These are phyloP conservation scores for Pyracantha coccinea DNA, from an alignment of 331 rosid genomes.

Conservation along the genomic window DNA sequence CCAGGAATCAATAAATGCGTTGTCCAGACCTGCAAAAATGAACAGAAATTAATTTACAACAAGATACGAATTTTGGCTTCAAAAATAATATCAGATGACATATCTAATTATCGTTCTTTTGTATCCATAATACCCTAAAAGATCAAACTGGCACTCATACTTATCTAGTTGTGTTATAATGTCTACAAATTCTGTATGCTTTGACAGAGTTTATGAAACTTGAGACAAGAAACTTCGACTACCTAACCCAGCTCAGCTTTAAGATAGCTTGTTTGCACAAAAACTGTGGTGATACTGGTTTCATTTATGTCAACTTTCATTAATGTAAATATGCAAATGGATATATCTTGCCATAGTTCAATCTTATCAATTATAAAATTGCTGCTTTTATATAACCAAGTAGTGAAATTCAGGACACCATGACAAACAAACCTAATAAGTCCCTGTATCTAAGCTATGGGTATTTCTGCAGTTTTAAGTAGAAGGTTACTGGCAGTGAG, in stretches of 20 bases:
- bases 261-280: neutral
- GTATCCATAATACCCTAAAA: neutral
- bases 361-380: neutral
- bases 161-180: neutral
- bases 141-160: neutral
- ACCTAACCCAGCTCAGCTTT: neutral
- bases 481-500: too few relatives aligned
- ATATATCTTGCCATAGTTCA: neutral
- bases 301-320: neutral
- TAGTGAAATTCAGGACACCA: neutral
- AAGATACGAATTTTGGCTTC: neutral
- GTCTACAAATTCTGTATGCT: neutral
- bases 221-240: neutral
- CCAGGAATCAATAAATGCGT: slow-evolving; percentile 30
- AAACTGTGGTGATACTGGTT: neutral
- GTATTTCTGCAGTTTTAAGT: too few relatives aligned
- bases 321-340: neutral
- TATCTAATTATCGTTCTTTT: neutral
- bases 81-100: neutral
- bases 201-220: neutral
- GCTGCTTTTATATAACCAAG: neutral
- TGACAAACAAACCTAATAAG: neutral
- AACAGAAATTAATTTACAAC: neutral
- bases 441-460: too few relatives aligned
- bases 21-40: slow-evolving; percentile 38